These are phyloP conservation scores for Roridomyces roridus DNA, from an alignment of 768 basidiomycete genomes.

Conservation along the genomic window DNA sequence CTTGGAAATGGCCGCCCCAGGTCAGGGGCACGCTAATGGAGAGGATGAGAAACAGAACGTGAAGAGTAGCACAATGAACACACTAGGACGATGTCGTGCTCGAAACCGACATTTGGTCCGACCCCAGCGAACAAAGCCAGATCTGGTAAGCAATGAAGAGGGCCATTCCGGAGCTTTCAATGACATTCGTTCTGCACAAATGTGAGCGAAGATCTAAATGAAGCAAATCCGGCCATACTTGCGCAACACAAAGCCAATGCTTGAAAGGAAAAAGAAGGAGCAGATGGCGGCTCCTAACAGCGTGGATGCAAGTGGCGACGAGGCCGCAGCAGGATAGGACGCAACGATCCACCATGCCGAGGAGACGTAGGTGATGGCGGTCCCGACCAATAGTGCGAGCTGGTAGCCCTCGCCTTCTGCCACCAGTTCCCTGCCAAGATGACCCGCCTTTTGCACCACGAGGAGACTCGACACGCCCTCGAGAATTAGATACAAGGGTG, in stretches of 20 bases:
- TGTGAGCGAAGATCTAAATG: not conserved
- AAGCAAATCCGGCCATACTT: conserved; percentile 34
- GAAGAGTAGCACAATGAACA: conserved; percentile 31
- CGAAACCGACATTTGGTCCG: conserved; percentile 74
- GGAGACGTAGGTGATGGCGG: conserved; percentile 79
- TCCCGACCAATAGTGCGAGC: conserved; percentile 75
- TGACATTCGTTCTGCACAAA: conserved; percentile 70
- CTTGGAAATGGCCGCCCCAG: conserved; percentile 61
- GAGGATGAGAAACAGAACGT: not conserved
- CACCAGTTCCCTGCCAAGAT: conserved; percentile 75
- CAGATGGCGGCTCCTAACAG: conserved; percentile 88
- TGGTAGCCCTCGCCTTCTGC: conserved; percentile 76
- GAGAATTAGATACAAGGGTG: conserved; percentile 80
- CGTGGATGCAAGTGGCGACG: conserved; percentile 87
- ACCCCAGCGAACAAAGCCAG: conserved; percentile 76
- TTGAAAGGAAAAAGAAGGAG: conserved; percentile 86
- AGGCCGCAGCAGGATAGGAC: conserved; percentile 84
- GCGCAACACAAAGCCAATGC: conserved; percentile 88
- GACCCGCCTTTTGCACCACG: conserved; percentile 82
- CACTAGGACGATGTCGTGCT: conserved; percentile 82
- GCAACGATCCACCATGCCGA: conserved; percentile 89
- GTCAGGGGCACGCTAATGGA: conserved; percentile 60
- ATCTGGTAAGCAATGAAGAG: conserved; percentile 90
- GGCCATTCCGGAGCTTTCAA: conserved; percentile 88
- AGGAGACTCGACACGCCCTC: conserved; percentile 87